Conservation (phyloP, 495 filamentous ascomycete genomes). For the Bacidia rubella region DNA sequence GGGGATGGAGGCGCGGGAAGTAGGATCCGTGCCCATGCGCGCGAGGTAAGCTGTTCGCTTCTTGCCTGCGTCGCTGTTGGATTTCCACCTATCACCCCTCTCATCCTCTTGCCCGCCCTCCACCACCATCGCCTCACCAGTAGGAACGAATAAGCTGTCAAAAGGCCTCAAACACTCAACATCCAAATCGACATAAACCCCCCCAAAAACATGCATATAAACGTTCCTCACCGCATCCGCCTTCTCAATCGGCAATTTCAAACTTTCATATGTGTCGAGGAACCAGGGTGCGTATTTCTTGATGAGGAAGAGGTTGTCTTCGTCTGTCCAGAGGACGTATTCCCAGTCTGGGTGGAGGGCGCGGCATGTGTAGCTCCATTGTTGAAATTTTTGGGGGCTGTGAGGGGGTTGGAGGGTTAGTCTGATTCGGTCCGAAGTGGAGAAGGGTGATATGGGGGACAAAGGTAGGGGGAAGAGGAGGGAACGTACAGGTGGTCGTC, state of each 20-base stretch:
- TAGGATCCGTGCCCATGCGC: conserved; percentile 15
- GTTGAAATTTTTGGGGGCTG: conserved; percentile 16
- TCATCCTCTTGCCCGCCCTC: too few relatives aligned
- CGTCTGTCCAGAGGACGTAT: conserved; percentile 18
- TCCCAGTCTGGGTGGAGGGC: conserved; percentile 16
- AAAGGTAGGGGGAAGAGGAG: too few relatives aligned
- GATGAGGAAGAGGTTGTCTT: conserved; percentile 15
- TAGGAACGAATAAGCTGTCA: conserved; percentile 8
- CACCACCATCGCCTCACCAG: too few relatives aligned
- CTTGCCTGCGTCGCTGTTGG: conserved; percentile 2
- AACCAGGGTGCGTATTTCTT: conserved; percentile 16
- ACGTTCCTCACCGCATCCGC: conserved; percentile 13
- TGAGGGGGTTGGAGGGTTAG: too few relatives aligned
- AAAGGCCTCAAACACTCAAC: conserved; percentile 15
- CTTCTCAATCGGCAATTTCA: conserved; percentile 13
- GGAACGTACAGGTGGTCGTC: conserved; percentile 7
- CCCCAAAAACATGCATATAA: conserved; percentile 18
- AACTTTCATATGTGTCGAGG: conserved; percentile 7
- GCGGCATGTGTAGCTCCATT: conserved; percentile 18
- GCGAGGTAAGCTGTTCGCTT: conserved; percentile 13
- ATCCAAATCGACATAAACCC: conserved; percentile 18
- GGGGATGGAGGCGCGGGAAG: conserved; percentile 12
- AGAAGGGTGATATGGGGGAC: too few relatives aligned
- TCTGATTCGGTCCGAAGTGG: too few relatives aligned
- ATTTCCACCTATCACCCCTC: too few relatives aligned